phyloP scores from a whole-genome alignment of 768 basidiomycete genomes.

The Trametes cubensis region DNA sequence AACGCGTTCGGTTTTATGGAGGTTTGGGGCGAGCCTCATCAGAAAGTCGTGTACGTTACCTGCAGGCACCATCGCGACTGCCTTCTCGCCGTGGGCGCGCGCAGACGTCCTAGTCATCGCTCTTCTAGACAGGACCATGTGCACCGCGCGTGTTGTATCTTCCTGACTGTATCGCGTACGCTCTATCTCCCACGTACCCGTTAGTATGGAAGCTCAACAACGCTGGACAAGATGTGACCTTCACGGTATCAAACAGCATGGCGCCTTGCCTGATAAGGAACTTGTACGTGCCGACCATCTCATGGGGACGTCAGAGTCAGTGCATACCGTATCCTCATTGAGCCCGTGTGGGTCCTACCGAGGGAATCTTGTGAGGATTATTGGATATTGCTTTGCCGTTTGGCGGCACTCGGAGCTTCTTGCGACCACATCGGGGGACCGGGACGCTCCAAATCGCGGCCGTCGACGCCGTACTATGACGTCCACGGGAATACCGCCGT shows the following conservation, averaged over 20 bases:
- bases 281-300: neutral
- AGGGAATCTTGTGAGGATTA: neutral
- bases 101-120: constrained; percentile 2
- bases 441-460: constrained; percentile 1
- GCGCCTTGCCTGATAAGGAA: neutral
- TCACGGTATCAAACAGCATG: neutral
- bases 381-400: neutral
- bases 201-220: neutral
- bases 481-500: neutral
- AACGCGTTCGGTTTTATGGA: neutral
- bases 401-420: neutral
- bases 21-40: neutral
- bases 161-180: neutral
- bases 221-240: constrained; percentile 5
- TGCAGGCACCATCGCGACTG: neutral
- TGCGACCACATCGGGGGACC: neutral
- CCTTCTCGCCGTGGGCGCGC: neutral
- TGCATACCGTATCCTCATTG: neutral
- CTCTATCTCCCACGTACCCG: constrained; percentile 8
- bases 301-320: neutral
- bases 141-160: neutral
- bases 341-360: neutral
- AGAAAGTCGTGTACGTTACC: constrained; percentile 4
- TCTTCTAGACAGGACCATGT: constrained; percentile 14
- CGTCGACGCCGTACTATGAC: neutral